Conservation (phyloP, 352 stramenopile species). For the Blastocystis sp. region DNA sequence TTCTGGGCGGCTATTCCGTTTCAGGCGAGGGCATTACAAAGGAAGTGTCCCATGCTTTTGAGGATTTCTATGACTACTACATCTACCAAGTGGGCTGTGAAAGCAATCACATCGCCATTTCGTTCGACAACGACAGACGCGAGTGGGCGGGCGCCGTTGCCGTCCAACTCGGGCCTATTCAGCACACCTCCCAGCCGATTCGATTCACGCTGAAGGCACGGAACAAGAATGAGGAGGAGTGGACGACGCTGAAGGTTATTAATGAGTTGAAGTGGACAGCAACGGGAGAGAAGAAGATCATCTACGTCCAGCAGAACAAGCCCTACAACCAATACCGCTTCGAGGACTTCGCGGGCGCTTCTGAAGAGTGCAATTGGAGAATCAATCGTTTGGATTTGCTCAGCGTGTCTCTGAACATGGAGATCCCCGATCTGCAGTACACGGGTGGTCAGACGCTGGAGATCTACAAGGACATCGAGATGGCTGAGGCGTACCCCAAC, state of each 20-base stretch:
- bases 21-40: not conserved
- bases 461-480: slow-evolving; percentile 56
- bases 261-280: not conserved
- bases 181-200: not conserved
- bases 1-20: too few relatives aligned
- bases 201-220: slow-evolving; percentile 7
- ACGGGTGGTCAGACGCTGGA: not conserved
- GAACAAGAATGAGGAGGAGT: slow-evolving; percentile 15
- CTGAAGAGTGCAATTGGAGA: too few relatives aligned
- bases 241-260: not conserved
- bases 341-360: too few relatives aligned
- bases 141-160: slow-evolving; percentile 10
- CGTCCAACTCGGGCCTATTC: not conserved
- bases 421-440: slow-evolving; percentile 30
- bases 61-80: slow-evolving; percentile 1
- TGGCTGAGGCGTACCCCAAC: slow-evolving; percentile 14
- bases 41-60: not conserved
- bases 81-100: not conserved
- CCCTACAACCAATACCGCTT: slow-evolving; percentile 51
- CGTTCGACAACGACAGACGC: slow-evolving; percentile 10
- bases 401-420: not conserved
- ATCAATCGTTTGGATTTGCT: not conserved
- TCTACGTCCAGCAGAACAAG: not conserved
- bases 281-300: not conserved
- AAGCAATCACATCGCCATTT: not conserved